Evolutionary conservation across 352 stramenopile species (phyloP), one percentile per base, ranked within the genome.

Genomic region (Globisporangium lucens): DNA sequence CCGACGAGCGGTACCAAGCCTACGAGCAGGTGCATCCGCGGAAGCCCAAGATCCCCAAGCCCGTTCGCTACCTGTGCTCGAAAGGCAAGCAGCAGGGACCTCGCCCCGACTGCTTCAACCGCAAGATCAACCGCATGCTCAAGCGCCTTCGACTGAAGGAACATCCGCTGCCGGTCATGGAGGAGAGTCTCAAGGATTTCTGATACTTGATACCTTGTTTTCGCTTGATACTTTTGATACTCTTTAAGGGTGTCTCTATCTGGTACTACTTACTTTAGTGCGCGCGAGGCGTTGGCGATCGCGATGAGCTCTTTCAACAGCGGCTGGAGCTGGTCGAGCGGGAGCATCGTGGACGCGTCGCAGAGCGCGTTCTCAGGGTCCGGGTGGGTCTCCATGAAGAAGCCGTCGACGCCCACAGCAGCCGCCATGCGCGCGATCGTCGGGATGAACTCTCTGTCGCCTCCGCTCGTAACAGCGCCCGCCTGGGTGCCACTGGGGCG

Each of bases 341-440:
- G 85, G 29, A 92, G 66, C 86, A 93, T 93, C 38, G 82, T 94
- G 24, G 85, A 74, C 9, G 74, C 77, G 38, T 95, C 88, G 55
- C 85, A 93, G 7, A 91, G 74, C 10, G 85, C 88, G 1, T 69
- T 67, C 3, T 70, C 72, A 17, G 85, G 86, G 33, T 91, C 70
- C n/a, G 88, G 86, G 55, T 95, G 85, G n/a, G 88, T 95, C 73
- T 96, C 89, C 58, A 97, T 82, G 76, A 97, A 97, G 64, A 97
- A 91, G 3, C 89, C 89, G 61, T 96, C 79, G n/a, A 95, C 89
- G 35, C 89, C 89, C 10, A 95, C 87, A 8, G 89, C 89, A 2
- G 86, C 86, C 6, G 89, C 88, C 80, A 95, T 89, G 56, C 85
- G 80, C 7, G 89, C 87, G 59, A 97, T 95, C 6, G 88, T 93